Conservation (phyloP, 148 eudicot genomes). For the Rhododendron mucronatum region DNA sequence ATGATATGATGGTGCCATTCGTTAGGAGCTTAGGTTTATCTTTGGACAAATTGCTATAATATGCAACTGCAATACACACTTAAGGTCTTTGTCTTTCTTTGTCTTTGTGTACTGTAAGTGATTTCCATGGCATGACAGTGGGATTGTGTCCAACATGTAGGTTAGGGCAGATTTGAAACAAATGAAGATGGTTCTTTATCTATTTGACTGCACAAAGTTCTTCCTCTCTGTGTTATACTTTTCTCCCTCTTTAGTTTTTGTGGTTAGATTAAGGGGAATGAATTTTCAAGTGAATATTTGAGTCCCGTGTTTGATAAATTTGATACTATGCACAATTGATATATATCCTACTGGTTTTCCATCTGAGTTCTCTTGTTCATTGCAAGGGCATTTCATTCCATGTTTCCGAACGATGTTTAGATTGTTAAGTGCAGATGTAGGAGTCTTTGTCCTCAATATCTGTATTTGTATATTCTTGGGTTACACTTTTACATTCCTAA, state of each 20-base stretch:
- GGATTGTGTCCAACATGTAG: neutral
- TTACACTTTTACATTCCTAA: neutral
- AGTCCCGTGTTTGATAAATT: neutral
- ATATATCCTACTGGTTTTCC: neutral
- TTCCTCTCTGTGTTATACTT: neutral
- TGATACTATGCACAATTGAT: neutral
- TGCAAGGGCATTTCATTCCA: neutral
- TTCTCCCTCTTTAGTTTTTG: neutral
- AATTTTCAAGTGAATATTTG: neutral
- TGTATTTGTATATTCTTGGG: neutral
- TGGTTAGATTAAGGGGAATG: neutral
- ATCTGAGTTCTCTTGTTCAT: neutral
- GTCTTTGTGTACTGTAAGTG: neutral
- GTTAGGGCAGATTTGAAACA: neutral
- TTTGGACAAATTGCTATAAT: neutral
- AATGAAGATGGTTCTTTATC: neutral
- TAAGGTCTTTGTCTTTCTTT: neutral
- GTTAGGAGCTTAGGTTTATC: neutral
- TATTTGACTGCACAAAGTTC: neutral
- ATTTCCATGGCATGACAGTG: neutral
- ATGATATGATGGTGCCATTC: neutral
- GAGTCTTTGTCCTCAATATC: neutral
- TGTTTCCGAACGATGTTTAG: neutral
- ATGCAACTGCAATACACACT: neutral
- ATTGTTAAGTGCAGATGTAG: constrained; percentile 1